Conservation (phyloP, 2,329 filamentous ascomycete species). For the Pseudohalonectria lignicola region DNA sequence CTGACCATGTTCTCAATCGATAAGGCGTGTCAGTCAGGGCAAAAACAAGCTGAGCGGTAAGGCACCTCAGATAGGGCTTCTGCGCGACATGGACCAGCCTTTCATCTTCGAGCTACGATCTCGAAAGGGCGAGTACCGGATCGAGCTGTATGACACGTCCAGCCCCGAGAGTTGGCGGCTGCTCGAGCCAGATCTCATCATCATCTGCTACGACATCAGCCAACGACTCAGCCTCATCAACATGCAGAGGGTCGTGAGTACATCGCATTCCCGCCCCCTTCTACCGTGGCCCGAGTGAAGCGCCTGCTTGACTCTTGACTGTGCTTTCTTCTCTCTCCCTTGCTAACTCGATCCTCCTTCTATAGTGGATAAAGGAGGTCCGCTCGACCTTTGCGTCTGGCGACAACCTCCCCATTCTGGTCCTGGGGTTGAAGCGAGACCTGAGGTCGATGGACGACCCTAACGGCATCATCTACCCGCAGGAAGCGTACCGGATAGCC, state of each 20-base stretch:
- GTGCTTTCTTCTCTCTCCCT: background rate
- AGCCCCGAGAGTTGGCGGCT: conserved; percentile 47
- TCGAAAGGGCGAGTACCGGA: conserved; percentile 32
- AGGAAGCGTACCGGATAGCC: conserved; percentile 45
- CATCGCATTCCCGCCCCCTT: background rate
- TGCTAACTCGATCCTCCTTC: background rate
- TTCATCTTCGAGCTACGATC: conserved; percentile 44
- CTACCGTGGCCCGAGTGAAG: too few relatives aligned
- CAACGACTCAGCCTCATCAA: conserved; percentile 46
- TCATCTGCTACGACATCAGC: conserved; percentile 53
- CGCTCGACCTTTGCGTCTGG: conserved; percentile 33
- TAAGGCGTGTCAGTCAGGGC: conserved; percentile 39
- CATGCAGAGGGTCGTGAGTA: conserved; percentile 42
- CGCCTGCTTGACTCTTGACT: too few relatives aligned
- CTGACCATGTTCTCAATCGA: too few relatives aligned
- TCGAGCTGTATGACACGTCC: conserved; percentile 51
- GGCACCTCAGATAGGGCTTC: conserved; percentile 32
- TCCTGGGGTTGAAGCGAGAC: conserved; percentile 51
- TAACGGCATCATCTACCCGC: conserved; percentile 49
- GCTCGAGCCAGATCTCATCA: conserved; percentile 44
- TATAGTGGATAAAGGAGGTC: conserved; percentile 46
- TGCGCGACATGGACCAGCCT: conserved; percentile 49
- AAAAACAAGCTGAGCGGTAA: conserved; percentile 11
- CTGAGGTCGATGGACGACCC: conserved; percentile 45
- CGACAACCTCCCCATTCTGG: conserved; percentile 40